A percentile compares a stretch with the other conserved stretches of the same genome.
These are phyloP conservation scores for Poa annua DNA, from an alignment of 176 grass and related monocot species.

Conservation along the genomic window DNA sequence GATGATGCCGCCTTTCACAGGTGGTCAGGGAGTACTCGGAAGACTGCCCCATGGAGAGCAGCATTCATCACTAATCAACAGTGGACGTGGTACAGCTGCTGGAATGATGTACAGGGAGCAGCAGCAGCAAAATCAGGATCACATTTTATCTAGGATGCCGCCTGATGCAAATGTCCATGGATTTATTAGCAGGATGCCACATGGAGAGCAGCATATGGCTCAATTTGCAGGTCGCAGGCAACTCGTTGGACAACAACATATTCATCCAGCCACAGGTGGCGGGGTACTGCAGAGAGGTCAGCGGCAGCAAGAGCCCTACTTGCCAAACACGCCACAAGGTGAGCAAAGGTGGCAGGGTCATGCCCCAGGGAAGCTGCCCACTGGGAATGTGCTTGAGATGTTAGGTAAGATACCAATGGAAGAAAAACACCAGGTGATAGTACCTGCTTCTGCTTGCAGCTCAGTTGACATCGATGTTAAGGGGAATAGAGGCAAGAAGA, in stretches of 20 bases:
- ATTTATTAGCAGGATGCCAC: slow-evolving; percentile 17
- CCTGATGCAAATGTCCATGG: slow-evolving; percentile 28
- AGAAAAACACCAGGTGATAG: background rate
- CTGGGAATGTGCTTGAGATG: slow-evolving; percentile 15
- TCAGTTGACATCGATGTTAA: slow-evolving; percentile 21
- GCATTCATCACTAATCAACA: background rate
- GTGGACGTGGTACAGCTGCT: background rate
- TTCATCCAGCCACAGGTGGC: background rate
- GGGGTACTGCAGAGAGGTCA: background rate
- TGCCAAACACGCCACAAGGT: slow-evolving; percentile 19
- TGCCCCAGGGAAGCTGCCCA: slow-evolving; percentile 9
- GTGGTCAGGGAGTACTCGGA: background rate
- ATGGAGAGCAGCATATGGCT: slow-evolving; percentile 36
- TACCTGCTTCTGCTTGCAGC: slow-evolving; percentile 29
- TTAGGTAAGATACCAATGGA: slow-evolving; percentile 35
- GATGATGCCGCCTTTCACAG: slow-evolving; percentile 4
- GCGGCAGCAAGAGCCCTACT: background rate
- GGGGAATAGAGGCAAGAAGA: slow-evolving; percentile 37
- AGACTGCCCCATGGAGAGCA: slow-evolving; percentile 12
- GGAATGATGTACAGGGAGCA: slow-evolving; percentile 44
- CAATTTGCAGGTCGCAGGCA: slow-evolving; percentile 9
- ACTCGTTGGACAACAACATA: slow-evolving; percentile 36
- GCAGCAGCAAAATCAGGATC: slow-evolving; percentile 30
- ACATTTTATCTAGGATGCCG: slow-evolving; percentile 24
- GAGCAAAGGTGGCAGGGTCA: slow-evolving; percentile 37